Base-by-base conservation (phyloP, 2,329 filamentous ascomycete species). In the Colletotrichum brevisporum region DNA sequence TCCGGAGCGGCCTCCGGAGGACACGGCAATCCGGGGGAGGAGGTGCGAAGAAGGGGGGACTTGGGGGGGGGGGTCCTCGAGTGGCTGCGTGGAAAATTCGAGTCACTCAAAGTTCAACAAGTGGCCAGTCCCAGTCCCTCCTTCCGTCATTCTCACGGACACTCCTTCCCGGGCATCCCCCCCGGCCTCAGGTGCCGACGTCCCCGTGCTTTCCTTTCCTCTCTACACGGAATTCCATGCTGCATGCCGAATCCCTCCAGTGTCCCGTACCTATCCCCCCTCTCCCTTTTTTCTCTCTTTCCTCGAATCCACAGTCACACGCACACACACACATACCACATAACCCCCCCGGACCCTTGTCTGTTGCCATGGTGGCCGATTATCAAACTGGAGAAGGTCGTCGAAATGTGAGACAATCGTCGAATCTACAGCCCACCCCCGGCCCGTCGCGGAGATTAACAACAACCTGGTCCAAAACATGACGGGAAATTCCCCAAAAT, bases 81-180 rank as follows among this genome's bases (percentile, higher is more conserved):
- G 31, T 36, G 10, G 31, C 31, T 36, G 31, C 31, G 31, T 36
- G 31, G 41, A 18, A 6, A 52, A 60, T 24, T 48, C 13, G 56
- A 39, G 31, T 55, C 24, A n/a, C 43, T 4, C 31, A 41, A 45
- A 18, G 27, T 36, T n/a, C 57, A 52, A 64, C 57, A 24, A 24
- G 21, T 67, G 65, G 41, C 36, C 65, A 63, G 57, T 60, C 15
- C 36, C 65, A 63, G 57, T 60, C 15, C 18, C 45, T 18, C 51
- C 36, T 26, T 4, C 53, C 36, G 31, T 21, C 53, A 41, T 36
- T 5, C 15, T 15, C 51, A 36, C 31, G 31, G 31, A 36, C 31
- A 36, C 31, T 36, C 31, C 31, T 36, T 36, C 31, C 31, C 31
- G 31, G 31, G 31, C 31, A 36, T 31, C 6, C 31, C 31, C 31